A percentile compares a stretch with the other conserved stretches of the same genome.
phyloP scores from a whole-genome alignment of 23 red algal genomes.

The Chondrus crispus region DNA sequence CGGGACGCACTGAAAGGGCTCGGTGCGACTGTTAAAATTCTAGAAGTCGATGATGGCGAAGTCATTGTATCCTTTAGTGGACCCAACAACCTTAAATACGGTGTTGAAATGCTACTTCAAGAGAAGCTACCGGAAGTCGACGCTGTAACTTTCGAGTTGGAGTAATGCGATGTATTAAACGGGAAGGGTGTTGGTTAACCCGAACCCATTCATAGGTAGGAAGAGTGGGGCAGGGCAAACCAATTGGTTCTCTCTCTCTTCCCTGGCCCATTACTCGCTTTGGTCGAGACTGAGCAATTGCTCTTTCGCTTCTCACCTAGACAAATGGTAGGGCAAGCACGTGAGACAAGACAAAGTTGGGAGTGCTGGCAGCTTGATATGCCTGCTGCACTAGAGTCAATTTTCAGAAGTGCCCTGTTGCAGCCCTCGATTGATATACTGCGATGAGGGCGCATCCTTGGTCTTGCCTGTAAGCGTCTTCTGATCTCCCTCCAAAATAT shows the following conservation, averaged over 20 bases:
- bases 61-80: slow-evolving; percentile 50
- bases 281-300: too few relatives aligned
- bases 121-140: slow-evolving; percentile 56
- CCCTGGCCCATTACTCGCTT: too few relatives aligned
- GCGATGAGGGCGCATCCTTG: background rate
- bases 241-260: too few relatives aligned
- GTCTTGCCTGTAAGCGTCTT: background rate
- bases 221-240: too few relatives aligned
- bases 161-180: too few relatives aligned
- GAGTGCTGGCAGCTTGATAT: background rate
- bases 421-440: background rate
- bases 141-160: slow-evolving; percentile 61
- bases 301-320: too few relatives aligned
- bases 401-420: too few relatives aligned
- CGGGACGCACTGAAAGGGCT: slow-evolving; percentile 51
- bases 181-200: too few relatives aligned
- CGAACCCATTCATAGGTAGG: too few relatives aligned
- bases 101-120: slow-evolving; percentile 41
- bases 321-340: too few relatives aligned
- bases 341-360: background rate
- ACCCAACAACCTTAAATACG: slow-evolving; percentile 46
- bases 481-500: slow-evolving; percentile 28
- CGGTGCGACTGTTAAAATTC: slow-evolving; percentile 22
- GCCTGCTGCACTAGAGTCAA: background rate
- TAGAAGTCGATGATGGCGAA: slow-evolving; percentile 42